Evolutionary conservation across 495 filamentous ascomycete species (phyloP).

Genomic region (Talaromyces thailandensis): DNA sequence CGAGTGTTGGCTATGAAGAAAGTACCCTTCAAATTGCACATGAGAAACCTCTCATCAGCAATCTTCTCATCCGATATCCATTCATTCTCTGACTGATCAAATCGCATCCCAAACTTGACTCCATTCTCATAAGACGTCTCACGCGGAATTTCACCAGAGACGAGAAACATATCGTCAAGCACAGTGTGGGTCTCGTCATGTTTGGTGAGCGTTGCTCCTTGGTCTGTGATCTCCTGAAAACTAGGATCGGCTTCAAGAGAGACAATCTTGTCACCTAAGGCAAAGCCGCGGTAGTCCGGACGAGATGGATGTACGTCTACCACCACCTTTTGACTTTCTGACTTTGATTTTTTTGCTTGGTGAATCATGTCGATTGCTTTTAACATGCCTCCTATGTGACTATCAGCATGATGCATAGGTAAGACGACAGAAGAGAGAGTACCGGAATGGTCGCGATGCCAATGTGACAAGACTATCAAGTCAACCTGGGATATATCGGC

Average conservation of each 20-base stretch:
- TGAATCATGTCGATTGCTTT: slow-evolving; percentile 39
- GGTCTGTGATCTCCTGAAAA: slow-evolving; percentile 40
- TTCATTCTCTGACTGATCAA: slow-evolving; percentile 29
- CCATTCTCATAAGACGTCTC: slow-evolving; percentile 46
- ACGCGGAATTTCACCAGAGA: slow-evolving; percentile 51
- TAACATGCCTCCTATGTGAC: slow-evolving; percentile 35
- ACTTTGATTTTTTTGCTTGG: slow-evolving; percentile 28
- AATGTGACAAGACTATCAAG: slow-evolving; percentile 65
- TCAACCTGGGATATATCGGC: slow-evolving; percentile 56
- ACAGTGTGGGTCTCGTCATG: slow-evolving; percentile 37
- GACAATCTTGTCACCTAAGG: slow-evolving; percentile 30
- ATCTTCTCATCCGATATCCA: slow-evolving; percentile 50
- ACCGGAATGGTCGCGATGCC: slow-evolving; percentile 56
- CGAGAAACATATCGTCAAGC: slow-evolving; percentile 45
- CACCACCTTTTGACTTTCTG: slow-evolving; percentile 17
- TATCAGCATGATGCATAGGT: not conserved
- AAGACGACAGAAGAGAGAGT: not conserved
- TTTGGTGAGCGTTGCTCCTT: slow-evolving; percentile 39
- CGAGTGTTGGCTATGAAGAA: not conserved
- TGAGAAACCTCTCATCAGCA: slow-evolving; percentile 49
- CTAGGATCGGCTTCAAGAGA: slow-evolving; percentile 50
- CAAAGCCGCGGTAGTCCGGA: slow-evolving; percentile 46
- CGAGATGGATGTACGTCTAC: slow-evolving; percentile 49
- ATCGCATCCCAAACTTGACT: slow-evolving; percentile 38
- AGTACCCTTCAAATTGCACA: slow-evolving; percentile 48